Percentiles rank a stretch among this genome's conserved stretches.
Conservation (phyloP, 441 rosid species). For the Aquilaria agallochum region DNA sequence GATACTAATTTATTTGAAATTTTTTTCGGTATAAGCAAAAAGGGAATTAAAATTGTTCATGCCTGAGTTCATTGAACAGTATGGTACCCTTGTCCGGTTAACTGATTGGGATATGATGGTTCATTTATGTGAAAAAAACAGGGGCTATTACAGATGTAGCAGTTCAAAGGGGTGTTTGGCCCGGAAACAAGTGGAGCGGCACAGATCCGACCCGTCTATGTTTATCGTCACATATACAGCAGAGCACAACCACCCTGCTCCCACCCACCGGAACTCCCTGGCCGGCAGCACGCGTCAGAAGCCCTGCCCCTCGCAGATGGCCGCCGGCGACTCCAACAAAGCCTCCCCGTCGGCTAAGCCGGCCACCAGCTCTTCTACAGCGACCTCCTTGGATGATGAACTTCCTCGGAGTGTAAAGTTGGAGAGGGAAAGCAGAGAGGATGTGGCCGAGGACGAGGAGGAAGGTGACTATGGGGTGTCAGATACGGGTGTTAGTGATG, state of each 20-base stretch:
- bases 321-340: slow-evolving; percentile 28
- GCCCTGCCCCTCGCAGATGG: slow-evolving; percentile 34
- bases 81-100: slow-evolving; percentile 10
- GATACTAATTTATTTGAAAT: too few relatives aligned
- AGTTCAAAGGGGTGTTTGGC: slow-evolving; percentile 91
- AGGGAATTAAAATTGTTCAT: background rate
- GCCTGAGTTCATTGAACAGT: background rate
- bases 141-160: slow-evolving; percentile 92
- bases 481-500: slow-evolving; percentile 60
- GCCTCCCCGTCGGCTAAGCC: slow-evolving; percentile 22
- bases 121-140: slow-evolving; percentile 25
- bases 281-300: slow-evolving; percentile 92
- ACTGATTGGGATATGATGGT: slow-evolving; percentile 12
- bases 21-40: too few relatives aligned
- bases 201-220: slow-evolving; percentile 86
- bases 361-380: slow-evolving; percentile 50
- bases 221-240: slow-evolving; percentile 90
- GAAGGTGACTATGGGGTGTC: slow-evolving; percentile 56
- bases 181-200: slow-evolving; percentile 90
- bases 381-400: slow-evolving; percentile 57
- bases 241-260: slow-evolving; percentile 95
- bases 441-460: slow-evolving; percentile 52
- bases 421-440: slow-evolving; percentile 54
- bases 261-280: slow-evolving; percentile 87
- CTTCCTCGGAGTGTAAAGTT: slow-evolving; percentile 29